phyloP scores from a whole-genome alignment of 306 rosid genomes.

The Senna siamea region DNA sequence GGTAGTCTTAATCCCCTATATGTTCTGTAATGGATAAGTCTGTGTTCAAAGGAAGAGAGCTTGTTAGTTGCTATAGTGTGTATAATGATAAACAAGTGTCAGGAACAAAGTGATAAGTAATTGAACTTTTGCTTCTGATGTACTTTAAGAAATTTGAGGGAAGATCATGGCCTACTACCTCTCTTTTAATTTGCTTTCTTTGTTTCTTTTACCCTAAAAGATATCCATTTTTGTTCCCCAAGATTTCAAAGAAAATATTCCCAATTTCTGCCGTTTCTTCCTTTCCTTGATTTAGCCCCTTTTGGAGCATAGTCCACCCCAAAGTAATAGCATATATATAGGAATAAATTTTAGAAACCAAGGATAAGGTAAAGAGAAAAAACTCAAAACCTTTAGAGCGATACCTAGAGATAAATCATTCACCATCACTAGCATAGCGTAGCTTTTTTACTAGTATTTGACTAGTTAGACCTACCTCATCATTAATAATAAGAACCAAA shows the following conservation, averaged over 20 bases:
- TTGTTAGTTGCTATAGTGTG: conserved; percentile 17
- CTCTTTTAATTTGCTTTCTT: conserved; percentile 25
- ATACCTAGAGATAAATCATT: not conserved
- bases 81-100: conserved; percentile 2
- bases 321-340: too few species aligned
- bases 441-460: conserved; percentile 42
- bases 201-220: conserved; percentile 31
- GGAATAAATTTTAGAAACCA: not conserved
- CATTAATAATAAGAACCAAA: not conserved
- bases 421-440: conserved; percentile 10
- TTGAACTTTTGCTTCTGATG: conserved; percentile 30
- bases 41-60: not conserved
- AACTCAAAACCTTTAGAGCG: too few species aligned
- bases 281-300: conserved; percentile 29
- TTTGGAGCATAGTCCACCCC: not conserved
- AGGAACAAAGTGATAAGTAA: not conserved
- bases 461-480: conserved; percentile 31
- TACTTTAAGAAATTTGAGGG: conserved; percentile 29
- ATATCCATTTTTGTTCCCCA: conserved; percentile 14
- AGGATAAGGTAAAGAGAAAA: not conserved
- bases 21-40: not conserved
- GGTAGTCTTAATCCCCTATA: not conserved
- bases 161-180: conserved; percentile 12
- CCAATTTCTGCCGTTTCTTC: not conserved
- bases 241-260: conserved; percentile 14